phyloP scores from a whole-genome alignment of 1,139 yeast genomes.

The Protomyces macrosporus region DNA sequence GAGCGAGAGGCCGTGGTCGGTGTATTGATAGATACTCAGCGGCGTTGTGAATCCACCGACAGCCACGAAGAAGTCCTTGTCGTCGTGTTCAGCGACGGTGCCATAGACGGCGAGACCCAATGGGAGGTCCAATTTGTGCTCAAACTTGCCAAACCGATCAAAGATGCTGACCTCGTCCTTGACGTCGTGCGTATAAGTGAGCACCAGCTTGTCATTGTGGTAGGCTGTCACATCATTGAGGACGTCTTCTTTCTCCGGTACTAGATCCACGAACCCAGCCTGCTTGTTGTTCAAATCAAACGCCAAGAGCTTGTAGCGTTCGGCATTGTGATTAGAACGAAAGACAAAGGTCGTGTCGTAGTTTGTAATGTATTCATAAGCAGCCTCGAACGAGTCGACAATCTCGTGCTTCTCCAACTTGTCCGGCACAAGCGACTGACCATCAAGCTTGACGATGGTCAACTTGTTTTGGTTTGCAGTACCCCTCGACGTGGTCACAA shows the following conservation, averaged over 20 bases:
- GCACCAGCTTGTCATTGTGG: slow-evolving; percentile 9
- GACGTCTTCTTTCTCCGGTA: slow-evolving; percentile 8
- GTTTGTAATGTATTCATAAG: slow-evolving; percentile 58
- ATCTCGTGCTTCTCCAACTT: slow-evolving; percentile 62
- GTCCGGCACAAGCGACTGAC: neutral
- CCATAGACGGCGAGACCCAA: slow-evolving; percentile 20
- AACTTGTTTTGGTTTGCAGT: slow-evolving; percentile 17
- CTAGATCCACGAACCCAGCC: slow-evolving; percentile 8
- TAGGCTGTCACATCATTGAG: slow-evolving; percentile 9
- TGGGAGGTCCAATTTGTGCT: slow-evolving; percentile 10
- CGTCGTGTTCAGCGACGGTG: neutral
- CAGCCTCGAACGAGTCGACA: slow-evolving; percentile 73
- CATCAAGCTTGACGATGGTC: slow-evolving; percentile 10
- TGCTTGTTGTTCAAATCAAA: slow-evolving; percentile 6
- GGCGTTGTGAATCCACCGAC: slow-evolving; percentile 25
- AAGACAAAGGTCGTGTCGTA: slow-evolving; percentile 17
- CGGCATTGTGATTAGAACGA: slow-evolving; percentile 13
- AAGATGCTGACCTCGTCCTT: slow-evolving; percentile 19
- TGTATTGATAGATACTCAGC: slow-evolving; percentile 9
- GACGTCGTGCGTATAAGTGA: slow-evolving; percentile 20
- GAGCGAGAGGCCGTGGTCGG: neutral
- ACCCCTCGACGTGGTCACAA: slow-evolving; percentile 18
- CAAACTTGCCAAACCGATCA: slow-evolving; percentile 13
- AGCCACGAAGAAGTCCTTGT: slow-evolving; percentile 16
- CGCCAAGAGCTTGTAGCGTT: slow-evolving; percentile 7